Percentiles rank a stretch among this genome's conserved stretches.
These are phyloP conservation scores for Dalbergia cultrata DNA, from an alignment of 306 rosid species.

Conservation along the genomic window DNA sequence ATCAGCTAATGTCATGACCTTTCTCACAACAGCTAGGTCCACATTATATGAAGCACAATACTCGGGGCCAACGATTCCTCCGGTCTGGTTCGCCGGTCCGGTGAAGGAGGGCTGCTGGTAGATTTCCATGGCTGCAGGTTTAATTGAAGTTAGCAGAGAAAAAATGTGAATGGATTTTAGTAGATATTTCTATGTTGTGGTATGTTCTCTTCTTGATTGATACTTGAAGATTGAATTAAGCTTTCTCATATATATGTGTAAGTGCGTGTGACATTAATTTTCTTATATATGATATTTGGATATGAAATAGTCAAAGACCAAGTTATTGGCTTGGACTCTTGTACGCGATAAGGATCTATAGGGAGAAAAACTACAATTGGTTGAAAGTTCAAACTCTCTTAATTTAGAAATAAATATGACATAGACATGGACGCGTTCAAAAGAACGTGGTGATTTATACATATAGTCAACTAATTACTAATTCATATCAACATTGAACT, in stretches of 20 bases:
- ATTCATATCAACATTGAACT: background rate
- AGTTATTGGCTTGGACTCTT: background rate
- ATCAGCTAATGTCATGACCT: slow-evolving; percentile 50
- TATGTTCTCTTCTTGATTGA: background rate
- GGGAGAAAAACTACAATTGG: background rate
- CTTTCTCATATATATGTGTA: background rate
- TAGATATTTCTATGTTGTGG: background rate
- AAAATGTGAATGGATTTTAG: background rate
- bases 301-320: slow-evolving; percentile 21
- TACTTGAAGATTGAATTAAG: background rate
- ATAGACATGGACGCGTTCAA: background rate
- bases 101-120: background rate
- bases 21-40: slow-evolving; percentile 54
- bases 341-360: background rate
- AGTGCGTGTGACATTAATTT: background rate
- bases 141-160: background rate
- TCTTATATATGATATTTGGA: background rate
- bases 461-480: no score
- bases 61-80: slow-evolving; percentile 56
- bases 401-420: background rate
- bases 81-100: no score
- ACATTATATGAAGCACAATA: slow-evolving; percentile 55
- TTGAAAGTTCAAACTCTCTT: background rate
- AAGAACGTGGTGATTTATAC: background rate
- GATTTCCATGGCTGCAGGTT: slow-evolving; percentile 31